phyloP scores from a whole-genome alignment of 2,329 filamentous ascomycete species.

The Paraphaeosphaeria minitans region DNA sequence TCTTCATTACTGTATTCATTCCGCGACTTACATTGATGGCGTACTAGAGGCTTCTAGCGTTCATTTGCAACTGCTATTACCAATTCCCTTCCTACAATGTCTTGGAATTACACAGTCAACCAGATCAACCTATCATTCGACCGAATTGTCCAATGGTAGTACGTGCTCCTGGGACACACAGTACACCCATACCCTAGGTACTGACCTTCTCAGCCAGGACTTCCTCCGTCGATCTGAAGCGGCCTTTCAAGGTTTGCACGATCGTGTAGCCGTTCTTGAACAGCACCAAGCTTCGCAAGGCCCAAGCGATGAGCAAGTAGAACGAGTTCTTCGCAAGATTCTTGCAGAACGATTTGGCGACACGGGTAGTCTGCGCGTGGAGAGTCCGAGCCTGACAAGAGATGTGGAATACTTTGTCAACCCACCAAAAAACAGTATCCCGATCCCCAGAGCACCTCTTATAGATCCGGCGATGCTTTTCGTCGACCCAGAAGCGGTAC shows the following conservation, averaged over 20 bases:
- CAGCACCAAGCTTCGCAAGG: conserved; percentile 25
- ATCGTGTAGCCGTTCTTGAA: conserved; percentile 35
- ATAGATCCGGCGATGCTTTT: conserved; percentile 29
- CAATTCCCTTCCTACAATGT: conserved; percentile 24
- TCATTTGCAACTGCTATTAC: neutral
- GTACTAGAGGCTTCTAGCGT: neutral
- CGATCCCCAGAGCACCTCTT: conserved; percentile 21
- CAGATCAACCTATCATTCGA: conserved; percentile 42
- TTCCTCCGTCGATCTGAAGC: conserved; percentile 41
- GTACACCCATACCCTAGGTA: neutral
- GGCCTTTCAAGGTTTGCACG: conserved; percentile 33
- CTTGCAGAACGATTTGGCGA: conserved; percentile 38
- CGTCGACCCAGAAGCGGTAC: conserved; percentile 37
- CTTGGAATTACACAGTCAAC: conserved; percentile 38
- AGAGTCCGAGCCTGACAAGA: conserved; percentile 17
- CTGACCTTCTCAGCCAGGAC: conserved; percentile 27
- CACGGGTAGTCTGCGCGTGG: conserved; percentile 13
- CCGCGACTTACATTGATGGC: neutral
- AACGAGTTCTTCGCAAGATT: conserved; percentile 43
- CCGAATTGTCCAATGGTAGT: conserved; percentile 41
- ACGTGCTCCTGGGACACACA: conserved; percentile 8
- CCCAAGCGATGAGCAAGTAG: conserved; percentile 42
- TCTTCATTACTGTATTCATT: neutral
- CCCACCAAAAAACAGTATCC: conserved; percentile 14
- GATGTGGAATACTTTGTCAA: conserved; percentile 27